Percentiles rank a stretch among this genome's conserved stretches.
phyloP scores from a whole-genome alignment of 1,284 basidiomycete species.

The Cryptococcus maquisensis region DNA sequence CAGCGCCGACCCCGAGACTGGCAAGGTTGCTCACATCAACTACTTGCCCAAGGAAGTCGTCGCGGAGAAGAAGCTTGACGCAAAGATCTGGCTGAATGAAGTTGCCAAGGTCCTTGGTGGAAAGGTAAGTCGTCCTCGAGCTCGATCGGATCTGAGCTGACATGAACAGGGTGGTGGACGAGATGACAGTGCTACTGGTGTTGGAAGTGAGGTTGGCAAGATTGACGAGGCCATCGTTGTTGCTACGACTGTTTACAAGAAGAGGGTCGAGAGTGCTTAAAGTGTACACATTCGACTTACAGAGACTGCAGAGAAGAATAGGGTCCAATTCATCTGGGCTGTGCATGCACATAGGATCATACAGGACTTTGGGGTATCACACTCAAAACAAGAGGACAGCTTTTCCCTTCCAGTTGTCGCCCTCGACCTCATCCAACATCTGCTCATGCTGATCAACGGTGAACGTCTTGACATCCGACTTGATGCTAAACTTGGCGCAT shows the following conservation, averaged over 20 bases:
- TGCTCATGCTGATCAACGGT: conserved; percentile 12
- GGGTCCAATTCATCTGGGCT: no score
- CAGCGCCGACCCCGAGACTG: conserved; percentile 63
- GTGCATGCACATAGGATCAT: no score
- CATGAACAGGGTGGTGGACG: conserved; percentile 75
- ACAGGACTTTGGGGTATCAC: no score
- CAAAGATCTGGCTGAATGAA: conserved; percentile 74
- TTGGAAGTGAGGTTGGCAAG: conserved; percentile 65
- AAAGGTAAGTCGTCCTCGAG: conserved; percentile 57
- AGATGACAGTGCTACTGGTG: conserved; percentile 81
- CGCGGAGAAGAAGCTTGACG: conserved; percentile 60
- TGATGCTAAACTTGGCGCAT: conserved; percentile 14
- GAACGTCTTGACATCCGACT: conserved; percentile 13
- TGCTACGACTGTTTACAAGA: conserved; percentile 48
- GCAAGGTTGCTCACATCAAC: conserved; percentile 85
- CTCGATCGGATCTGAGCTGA: background rate
- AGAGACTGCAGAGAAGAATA: no score
- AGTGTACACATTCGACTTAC: no score
- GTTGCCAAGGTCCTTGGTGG: conserved; percentile 76
- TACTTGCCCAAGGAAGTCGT: conserved; percentile 67
- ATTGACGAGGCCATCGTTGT: conserved; percentile 65
- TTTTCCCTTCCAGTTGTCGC: conserved; percentile 18
- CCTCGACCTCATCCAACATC: conserved; percentile 17
- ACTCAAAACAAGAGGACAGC: conserved; percentile 14
- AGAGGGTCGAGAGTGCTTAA: conserved; percentile 33